Base-by-base conservation (phyloP, 129 eudicot species). In the Logfia minima region DNA sequence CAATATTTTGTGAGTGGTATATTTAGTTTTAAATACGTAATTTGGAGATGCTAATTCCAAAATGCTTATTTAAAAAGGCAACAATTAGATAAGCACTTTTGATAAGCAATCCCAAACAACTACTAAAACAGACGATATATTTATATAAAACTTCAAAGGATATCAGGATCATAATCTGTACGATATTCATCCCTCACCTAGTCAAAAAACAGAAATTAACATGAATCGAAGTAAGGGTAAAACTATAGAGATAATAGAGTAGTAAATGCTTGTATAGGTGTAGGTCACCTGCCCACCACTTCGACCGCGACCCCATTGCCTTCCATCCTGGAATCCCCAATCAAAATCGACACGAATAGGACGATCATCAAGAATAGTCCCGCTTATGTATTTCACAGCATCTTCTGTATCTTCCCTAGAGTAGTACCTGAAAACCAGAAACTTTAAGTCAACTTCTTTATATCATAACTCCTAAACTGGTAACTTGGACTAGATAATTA, bases 301-400 rank as follows among this genome's bases (percentile, higher is more conserved):
- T 80, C 93, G 85, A 51, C 98, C 98, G 75, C 98, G 98, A 4
- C 98, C 98, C 98, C 98, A 94, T 77, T 94, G 98, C 69, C 98
- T 84, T 70, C 98, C 98, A 81, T 94, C 98, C 75, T 94, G 96
- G 59, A 94, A 94, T 21, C 98, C 98, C 98, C 98, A 94, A 83
- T 94, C 98, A 71, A 94, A 94, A 82, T 94, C 98, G 8, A 89
- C 97, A 75, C 98, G 97, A 83, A 94, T 91, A 39, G 98, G 98
- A 62, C 98, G 92, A 69, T 94, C 98, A 84, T 94, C 98, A 60
- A 94, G 97, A 80, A 94, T 91, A 1, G 98, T 94, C 83, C 98
- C 98, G 59, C 98, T 94, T 76, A 91, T 91, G 78, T 89, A 91
- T 75, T 94, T 94, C 51, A 91, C 98, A 41, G 97, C 63, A 86